Conservation (phyloP, 2,329 filamentous ascomycete species). For the Aspergillus piperis region DNA sequence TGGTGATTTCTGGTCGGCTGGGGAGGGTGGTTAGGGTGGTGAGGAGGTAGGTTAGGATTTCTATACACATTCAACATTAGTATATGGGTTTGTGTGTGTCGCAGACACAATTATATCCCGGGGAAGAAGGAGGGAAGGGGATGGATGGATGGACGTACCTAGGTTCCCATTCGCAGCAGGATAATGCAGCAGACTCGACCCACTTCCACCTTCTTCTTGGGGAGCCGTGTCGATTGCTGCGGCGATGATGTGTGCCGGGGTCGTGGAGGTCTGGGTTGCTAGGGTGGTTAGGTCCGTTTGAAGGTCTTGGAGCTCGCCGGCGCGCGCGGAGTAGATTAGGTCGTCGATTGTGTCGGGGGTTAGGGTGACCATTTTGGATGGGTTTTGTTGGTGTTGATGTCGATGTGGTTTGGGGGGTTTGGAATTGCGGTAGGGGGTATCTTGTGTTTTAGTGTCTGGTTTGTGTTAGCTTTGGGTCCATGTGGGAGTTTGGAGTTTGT, state of each 20-base stretch:
- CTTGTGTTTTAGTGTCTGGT: background rate
- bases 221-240: slow-evolving; percentile 72
- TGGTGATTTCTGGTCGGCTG: slow-evolving; percentile 13
- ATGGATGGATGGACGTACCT: slow-evolving; percentile 50
- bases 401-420: background rate
- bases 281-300: slow-evolving; percentile 60
- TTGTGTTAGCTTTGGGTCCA: background rate
- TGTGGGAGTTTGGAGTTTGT: background rate
- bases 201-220: slow-evolving; percentile 65
- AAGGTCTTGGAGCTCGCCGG: slow-evolving; percentile 73
- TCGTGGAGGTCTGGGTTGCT: slow-evolving; percentile 61
- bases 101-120: background rate
- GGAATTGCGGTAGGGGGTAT: background rate
- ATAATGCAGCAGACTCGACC: slow-evolving; percentile 71
- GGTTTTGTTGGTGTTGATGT: background rate
- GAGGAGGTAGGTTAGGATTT: slow-evolving; percentile 53
- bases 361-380: slow-evolving; percentile 43
- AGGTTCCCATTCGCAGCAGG: slow-evolving; percentile 85
- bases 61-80: slow-evolving; percentile 21
- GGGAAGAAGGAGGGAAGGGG: too few species aligned
- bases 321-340: slow-evolving; percentile 81
- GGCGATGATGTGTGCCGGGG: slow-evolving; percentile 65
- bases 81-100: background rate
- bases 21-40: slow-evolving; percentile 35
- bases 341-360: slow-evolving; percentile 85